A percentile compares a stretch with the other conserved stretches of the same genome.
These are phyloP conservation scores for Pilatotrama ljubarskyi DNA, from an alignment of 768 basidiomycete species.

Conservation along the genomic window DNA sequence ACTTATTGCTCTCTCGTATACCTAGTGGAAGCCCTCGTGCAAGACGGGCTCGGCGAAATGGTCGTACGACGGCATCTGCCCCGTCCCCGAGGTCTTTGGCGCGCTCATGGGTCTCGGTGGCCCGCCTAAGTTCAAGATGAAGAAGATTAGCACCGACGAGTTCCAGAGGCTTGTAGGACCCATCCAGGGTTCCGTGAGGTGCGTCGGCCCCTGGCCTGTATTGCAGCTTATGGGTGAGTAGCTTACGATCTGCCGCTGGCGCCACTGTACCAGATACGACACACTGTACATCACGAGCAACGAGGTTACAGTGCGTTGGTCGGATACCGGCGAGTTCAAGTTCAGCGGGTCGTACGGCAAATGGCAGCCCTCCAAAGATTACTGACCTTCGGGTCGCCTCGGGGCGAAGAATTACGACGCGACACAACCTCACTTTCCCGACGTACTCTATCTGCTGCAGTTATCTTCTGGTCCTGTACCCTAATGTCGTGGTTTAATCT, in stretches of 20 bases:
- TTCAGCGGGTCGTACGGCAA: conserved; percentile 52
- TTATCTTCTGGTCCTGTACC: no score
- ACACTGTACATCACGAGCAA: conserved; percentile 39
- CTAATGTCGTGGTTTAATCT: no score
- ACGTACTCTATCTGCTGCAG: no score
- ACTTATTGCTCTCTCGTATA: background rate
- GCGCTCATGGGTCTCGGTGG: conserved; percentile 42
- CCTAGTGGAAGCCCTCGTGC: conserved; percentile 54
- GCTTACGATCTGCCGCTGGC: background rate
- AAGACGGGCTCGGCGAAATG: conserved; percentile 48
- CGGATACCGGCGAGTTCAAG: conserved; percentile 55
- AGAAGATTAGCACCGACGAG: conserved; percentile 36
- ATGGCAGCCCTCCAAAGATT: conserved; percentile 1
- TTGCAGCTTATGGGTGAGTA: background rate
- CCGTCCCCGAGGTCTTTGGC: conserved; percentile 49
- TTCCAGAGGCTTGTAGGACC: conserved; percentile 25
- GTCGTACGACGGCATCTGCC: conserved; percentile 53
- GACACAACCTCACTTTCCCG: no score
- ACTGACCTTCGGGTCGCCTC: background rate
- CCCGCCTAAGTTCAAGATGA: conserved; percentile 50
- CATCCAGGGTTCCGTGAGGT: conserved; percentile 41
- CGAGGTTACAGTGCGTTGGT: conserved; percentile 48
- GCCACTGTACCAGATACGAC: conserved; percentile 47
- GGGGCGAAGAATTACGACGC: no score
- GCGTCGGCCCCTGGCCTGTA: conserved; percentile 2